Evolutionary conservation across 495 filamentous ascomycete species (phyloP).

Genomic region (Pseudomonodictys pantanalensis): DNA sequence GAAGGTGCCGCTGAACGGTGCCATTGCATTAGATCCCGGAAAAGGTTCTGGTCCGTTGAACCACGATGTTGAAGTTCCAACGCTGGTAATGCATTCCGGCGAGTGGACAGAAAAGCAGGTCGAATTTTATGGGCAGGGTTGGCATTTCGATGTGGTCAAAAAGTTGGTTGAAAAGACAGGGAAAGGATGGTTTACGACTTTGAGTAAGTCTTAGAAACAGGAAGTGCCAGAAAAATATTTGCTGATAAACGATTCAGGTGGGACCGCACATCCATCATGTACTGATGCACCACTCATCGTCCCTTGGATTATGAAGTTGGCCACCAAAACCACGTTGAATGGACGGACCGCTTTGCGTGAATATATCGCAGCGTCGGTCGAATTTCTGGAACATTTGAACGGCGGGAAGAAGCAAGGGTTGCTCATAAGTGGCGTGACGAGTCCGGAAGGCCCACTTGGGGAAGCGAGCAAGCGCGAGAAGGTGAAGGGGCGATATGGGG

Average conservation of each 20-base stretch:
- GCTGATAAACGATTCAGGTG: conserved; percentile 29
- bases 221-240: not conserved
- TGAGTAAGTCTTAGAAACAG: conserved; percentile 18
- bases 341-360: conserved; percentile 41
- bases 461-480: conserved; percentile 2
- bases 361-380: conserved; percentile 48
- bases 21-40: conserved; percentile 37
- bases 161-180: conserved; percentile 40
- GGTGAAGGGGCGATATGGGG: conserved; percentile 11
- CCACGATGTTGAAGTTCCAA: conserved; percentile 48
- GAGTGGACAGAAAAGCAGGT: conserved; percentile 49
- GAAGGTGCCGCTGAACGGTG: conserved; percentile 33
- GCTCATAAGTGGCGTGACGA: conserved; percentile 11
- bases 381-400: conserved; percentile 45
- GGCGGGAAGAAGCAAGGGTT: conserved; percentile 15
- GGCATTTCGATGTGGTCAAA: conserved; percentile 53
- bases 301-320: conserved; percentile 48
- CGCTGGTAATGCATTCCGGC: conserved; percentile 51
- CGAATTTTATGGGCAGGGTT: conserved; percentile 48
- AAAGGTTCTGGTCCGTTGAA: conserved; percentile 54
- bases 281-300: conserved; percentile 55
- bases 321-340: conserved; percentile 45
- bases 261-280: conserved; percentile 52
- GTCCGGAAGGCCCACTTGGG: conserved; percentile 23
- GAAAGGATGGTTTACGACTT: conserved; percentile 54